Percentiles rank a stretch among this genome's conserved stretches.
Conservation (phyloP, 129 eudicot species). For the Helianthus tuberosus region DNA sequence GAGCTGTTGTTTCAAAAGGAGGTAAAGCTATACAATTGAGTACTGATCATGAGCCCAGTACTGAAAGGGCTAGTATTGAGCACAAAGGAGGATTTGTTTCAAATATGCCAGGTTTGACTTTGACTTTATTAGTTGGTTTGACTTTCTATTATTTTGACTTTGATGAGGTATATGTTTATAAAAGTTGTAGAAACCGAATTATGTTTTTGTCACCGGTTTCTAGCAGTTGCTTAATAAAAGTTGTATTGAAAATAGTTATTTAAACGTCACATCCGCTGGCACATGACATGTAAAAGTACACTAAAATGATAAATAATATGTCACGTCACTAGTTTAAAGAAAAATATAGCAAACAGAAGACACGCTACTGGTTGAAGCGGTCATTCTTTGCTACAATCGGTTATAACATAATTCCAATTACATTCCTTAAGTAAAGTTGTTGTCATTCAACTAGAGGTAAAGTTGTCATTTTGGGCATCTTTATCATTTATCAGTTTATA, state of each 20-base stretch:
- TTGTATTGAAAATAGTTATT: no score
- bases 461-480: neutral
- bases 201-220: neutral
- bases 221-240: neutral
- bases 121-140: constrained; percentile 11
- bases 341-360: neutral
- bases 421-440: neutral
- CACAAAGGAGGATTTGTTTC: constrained; percentile 74
- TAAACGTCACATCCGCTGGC: neutral
- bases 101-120: constrained; percentile 66
- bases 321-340: neutral
- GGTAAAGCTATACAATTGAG: constrained; percentile 65
- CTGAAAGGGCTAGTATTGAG: constrained; percentile 59
- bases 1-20: constrained; percentile 68
- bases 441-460: neutral
- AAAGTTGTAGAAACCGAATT: neutral
- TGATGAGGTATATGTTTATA: neutral
- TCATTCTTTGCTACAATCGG: neutral
- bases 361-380: neutral
- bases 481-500: neutral
- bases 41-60: constrained; percentile 67
- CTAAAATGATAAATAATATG: neutral
- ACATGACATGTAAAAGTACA: neutral
- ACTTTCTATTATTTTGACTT: constrained; percentile 2
- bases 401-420: neutral